Percentiles rank a stretch among this genome's conserved stretches.
These are phyloP conservation scores for Hippophae rhamnoides DNA, from an alignment of 306 rosid species.

Conservation along the genomic window DNA sequence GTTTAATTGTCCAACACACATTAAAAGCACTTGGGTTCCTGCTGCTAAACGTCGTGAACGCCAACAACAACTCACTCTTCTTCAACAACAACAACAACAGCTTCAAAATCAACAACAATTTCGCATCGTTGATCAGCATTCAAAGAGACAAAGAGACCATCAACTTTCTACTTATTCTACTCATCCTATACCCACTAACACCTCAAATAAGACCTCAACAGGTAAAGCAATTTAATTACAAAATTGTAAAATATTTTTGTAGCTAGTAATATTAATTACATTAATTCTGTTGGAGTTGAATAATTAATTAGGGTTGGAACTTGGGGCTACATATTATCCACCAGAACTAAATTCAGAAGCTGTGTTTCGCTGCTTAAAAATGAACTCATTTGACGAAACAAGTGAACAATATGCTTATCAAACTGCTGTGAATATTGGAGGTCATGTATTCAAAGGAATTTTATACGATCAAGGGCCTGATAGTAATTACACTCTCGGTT, in stretches of 20 bases:
- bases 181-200: neutral
- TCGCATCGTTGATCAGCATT: slow-evolving; percentile 3
- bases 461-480: slow-evolving; percentile 63
- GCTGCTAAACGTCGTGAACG: slow-evolving; percentile 33
- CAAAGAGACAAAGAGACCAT: slow-evolving; percentile 21
- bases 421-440: slow-evolving; percentile 51
- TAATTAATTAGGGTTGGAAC: slow-evolving; percentile 25
- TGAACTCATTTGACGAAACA: slow-evolving; percentile 36
- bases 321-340: slow-evolving; percentile 34
- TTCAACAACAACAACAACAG: slow-evolving; percentile 14
- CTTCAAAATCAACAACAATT: slow-evolving; percentile 2
- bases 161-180: neutral
- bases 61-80: slow-evolving; percentile 8
- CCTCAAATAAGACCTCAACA: too few relatives aligned
- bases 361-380: slow-evolving; percentile 33
- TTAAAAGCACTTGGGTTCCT: slow-evolving; percentile 68
- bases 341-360: slow-evolving; percentile 32
- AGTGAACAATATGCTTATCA: slow-evolving; percentile 47
- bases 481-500: slow-evolving; percentile 7
- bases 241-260: too few relatives aligned
- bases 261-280: too few relatives aligned
- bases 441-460: slow-evolving; percentile 52
- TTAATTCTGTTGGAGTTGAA: neutral
- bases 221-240: too few relatives aligned
- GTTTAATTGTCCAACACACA: slow-evolving; percentile 51